phyloP scores from a whole-genome alignment of 164 flowering plant genomes.

The Piper betle region DNA sequence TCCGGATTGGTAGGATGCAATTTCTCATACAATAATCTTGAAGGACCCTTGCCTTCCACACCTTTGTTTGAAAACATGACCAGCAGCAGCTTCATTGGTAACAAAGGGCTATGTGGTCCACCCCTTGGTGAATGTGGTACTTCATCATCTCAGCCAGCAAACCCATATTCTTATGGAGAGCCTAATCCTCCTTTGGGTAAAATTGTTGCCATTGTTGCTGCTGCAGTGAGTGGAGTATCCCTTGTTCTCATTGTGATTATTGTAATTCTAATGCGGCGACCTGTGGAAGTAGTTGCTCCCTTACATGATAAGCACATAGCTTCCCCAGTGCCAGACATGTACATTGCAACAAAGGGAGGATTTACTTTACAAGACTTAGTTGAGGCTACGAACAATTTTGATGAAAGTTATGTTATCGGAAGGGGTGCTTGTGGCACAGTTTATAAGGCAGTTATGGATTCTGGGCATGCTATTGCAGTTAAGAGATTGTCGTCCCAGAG shows the following conservation, averaged over 20 bases:
- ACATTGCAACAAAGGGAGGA: slow-evolving; percentile 74
- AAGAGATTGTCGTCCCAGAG: slow-evolving; percentile 73
- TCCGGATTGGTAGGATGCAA: slow-evolving; percentile 74
- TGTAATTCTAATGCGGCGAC: slow-evolving; percentile 46
- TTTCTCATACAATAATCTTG: slow-evolving; percentile 69
- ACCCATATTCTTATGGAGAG: slow-evolving; percentile 16
- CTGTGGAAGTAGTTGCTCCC: slow-evolving; percentile 30
- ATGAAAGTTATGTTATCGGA: slow-evolving; percentile 64
- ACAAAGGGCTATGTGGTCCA: slow-evolving; percentile 76
- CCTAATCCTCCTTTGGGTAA: slow-evolving; percentile 31
- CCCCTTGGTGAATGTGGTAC: slow-evolving; percentile 42
- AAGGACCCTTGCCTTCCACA: slow-evolving; percentile 59
- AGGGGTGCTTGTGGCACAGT: slow-evolving; percentile 96
- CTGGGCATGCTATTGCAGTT: slow-evolving; percentile 63
- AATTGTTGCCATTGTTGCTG: slow-evolving; percentile 46
- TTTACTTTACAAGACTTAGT: slow-evolving; percentile 80
- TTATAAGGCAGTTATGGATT: slow-evolving; percentile 66
- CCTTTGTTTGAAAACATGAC: slow-evolving; percentile 58
- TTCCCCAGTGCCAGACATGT: slow-evolving; percentile 44
- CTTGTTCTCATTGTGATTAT: slow-evolving; percentile 56
- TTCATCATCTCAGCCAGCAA: slow-evolving; percentile 17
- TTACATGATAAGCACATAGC: slow-evolving; percentile 29
- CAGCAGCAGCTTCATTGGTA: slow-evolving; percentile 49
- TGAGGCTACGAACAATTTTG: slow-evolving; percentile 68
- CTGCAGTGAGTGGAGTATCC: slow-evolving; percentile 64